Evolutionary conservation across 257 asterid genomes (phyloP), one percentile per base, ranked within the genome.

Genomic region (Penstemon eatonii): DNA sequence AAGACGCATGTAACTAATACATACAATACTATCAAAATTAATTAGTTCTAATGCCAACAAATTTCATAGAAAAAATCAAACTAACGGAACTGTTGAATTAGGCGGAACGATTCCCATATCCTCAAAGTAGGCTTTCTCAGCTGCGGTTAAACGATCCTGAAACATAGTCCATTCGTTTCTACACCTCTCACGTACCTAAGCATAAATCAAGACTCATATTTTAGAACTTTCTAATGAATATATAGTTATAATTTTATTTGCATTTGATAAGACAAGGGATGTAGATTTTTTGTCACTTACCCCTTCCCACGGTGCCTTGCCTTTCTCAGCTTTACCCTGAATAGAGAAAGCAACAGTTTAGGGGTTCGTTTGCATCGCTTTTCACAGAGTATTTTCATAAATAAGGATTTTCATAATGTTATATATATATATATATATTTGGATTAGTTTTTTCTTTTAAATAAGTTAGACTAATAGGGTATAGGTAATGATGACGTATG

Each of bases 291-390:
- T 40, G 69, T 56, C 8, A 61, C 81, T 6, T 88, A 93, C 99
- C 96, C 98, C 97, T 90, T 88, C 96, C 99, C 97, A 88, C 40
- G 99, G 91, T 33, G 95, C 95, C 76, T 76, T 93, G 70, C 97
- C 97, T 8, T 90, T 75, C 77, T 85, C 96, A 5, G 90, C 79
- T 71, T 74, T 57, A 72, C 99, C 98, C 98, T 89, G 85, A 49
- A 19, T 4, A 58, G n/a, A 69, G 25, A 74, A 58, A 50, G 25
- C 37, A 51, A 55, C 15, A 41, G 44, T 75, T 8, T 8, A 54
- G 38, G 33, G 33, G 33, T 25, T 25, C 33, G 33, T 25, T 25
- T 25, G 33, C 33, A 25, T 25, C 2, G 33, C 33, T 25, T 25
- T 25, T 25, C 33, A 25, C 3, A 25, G 33, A 25, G 33, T 25